Conservation (phyloP, 306 rosid genomes). For the Alnus rubra region DNA sequence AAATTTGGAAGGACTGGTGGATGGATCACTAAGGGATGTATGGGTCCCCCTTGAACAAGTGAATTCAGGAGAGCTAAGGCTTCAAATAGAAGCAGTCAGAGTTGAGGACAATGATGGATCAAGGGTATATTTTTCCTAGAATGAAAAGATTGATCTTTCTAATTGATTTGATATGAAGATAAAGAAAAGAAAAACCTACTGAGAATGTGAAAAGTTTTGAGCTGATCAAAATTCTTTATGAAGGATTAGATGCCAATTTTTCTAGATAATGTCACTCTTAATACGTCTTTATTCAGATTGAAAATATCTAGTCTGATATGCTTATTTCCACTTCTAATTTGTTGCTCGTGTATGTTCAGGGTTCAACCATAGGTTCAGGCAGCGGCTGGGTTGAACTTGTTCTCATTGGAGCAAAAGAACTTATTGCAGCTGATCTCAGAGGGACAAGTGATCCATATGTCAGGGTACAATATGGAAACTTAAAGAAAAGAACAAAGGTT, state of each 20-base stretch:
- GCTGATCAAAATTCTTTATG: neutral
- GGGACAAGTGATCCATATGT: constrained; percentile 99
- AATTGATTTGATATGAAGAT: constrained; percentile 11
- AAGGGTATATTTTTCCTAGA: constrained; percentile 50
- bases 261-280: neutral
- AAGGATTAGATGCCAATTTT: neutral
- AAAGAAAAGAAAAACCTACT: neutral
- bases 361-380: constrained; percentile 38
- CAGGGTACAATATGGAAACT: constrained; percentile 79
- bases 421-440: constrained; percentile 91
- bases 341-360: constrained; percentile 46
- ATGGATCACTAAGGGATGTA: constrained; percentile 68
- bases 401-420: constrained; percentile 86
- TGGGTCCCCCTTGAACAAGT: constrained; percentile 96
- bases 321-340: constrained; percentile 5
- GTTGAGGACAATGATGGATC: constrained; percentile 72
- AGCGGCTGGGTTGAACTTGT: constrained; percentile 89
- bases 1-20: constrained; percentile 87
- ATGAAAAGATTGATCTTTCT: constrained; percentile 23
- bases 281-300: constrained; percentile 2
- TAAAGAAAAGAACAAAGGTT: constrained; percentile 93
- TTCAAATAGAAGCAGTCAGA: constrained; percentile 74
- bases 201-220: neutral
- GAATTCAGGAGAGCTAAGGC: constrained; percentile 88
- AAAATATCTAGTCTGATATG: constrained; percentile 18